phyloP scores from a whole-genome alignment of 495 filamentous ascomycete genomes.

The Trichoderma asperelloides region DNA sequence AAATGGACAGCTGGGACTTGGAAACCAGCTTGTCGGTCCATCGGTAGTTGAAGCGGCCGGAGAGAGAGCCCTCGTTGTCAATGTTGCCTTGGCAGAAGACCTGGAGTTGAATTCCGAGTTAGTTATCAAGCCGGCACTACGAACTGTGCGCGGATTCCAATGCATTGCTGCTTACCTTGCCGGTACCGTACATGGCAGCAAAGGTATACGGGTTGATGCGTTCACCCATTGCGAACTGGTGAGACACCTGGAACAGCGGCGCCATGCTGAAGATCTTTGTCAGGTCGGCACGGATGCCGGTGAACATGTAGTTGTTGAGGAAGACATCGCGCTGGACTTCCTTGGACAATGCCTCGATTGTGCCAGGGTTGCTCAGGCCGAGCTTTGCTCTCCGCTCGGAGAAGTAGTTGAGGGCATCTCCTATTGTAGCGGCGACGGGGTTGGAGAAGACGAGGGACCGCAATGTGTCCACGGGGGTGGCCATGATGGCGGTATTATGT shows the following conservation, averaged over 20 bases:
- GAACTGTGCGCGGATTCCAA: not conserved
- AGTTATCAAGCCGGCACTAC: not conserved
- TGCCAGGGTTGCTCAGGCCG: slow-evolving; percentile 84
- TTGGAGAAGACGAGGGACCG: slow-evolving; percentile 65
- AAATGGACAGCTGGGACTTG: slow-evolving; percentile 77
- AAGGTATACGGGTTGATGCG: slow-evolving; percentile 88
- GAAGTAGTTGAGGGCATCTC: slow-evolving; percentile 75
- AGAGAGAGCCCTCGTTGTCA: slow-evolving; percentile 78
- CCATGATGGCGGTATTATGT: slow-evolving; percentile 29
- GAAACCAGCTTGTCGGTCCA: slow-evolving; percentile 68
- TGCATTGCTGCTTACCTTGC: slow-evolving; percentile 57
- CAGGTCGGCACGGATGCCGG: slow-evolving; percentile 87
- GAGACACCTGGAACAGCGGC: slow-evolving; percentile 93
- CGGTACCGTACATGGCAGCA: slow-evolving; percentile 83
- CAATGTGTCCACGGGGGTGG: slow-evolving; percentile 42
- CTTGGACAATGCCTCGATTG: slow-evolving; percentile 79
- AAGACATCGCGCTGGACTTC: slow-evolving; percentile 95
- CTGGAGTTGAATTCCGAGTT: slow-evolving; percentile 34
- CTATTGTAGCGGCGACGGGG: slow-evolving; percentile 54
- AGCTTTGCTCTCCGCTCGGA: slow-evolving; percentile 76
- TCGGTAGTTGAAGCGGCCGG: slow-evolving; percentile 81
- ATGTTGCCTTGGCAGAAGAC: slow-evolving; percentile 91
- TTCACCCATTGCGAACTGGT: slow-evolving; percentile 91
- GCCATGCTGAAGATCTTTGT: slow-evolving; percentile 89
- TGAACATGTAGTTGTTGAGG: slow-evolving; percentile 90